These are phyloP conservation scores for Didymosphaeria variabile DNA, from an alignment of 2,329 filamentous ascomycete genomes.

Conservation along the genomic window DNA sequence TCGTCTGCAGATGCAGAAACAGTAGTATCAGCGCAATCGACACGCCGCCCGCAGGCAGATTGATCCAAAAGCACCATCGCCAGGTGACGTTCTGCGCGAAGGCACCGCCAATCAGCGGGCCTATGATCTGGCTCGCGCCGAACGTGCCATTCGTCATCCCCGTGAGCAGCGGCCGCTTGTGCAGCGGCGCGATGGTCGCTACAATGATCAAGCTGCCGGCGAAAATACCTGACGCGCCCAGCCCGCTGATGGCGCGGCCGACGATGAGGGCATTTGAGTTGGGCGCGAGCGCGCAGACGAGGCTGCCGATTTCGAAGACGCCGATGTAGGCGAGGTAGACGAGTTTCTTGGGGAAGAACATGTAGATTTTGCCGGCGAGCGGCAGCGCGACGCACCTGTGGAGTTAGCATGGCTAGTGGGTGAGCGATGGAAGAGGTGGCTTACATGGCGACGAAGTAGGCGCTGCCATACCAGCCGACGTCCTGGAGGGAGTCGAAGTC, in stretches of 20 bases:
- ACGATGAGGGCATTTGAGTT: conserved; percentile 48
- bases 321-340: conserved; percentile 26
- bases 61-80: conserved; percentile 51
- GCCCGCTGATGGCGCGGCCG: conserved; percentile 51
- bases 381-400: background rate
- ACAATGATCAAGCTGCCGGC: conserved; percentile 18
- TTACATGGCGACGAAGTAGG: conserved; percentile 23
- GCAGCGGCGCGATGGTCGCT: conserved; percentile 16
- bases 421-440: conserved; percentile 7
- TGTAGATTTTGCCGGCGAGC: conserved; percentile 24
- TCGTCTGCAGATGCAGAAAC: conserved; percentile 48
- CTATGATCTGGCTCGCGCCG: conserved; percentile 23
- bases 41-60: conserved; percentile 27
- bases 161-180: conserved; percentile 15
- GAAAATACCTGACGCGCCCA: conserved; percentile 51
- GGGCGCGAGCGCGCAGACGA: conserved; percentile 59
- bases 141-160: conserved; percentile 9
- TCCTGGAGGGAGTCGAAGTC: conserved; percentile 23
- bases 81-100: conserved; percentile 48
- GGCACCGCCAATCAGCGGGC: conserved; percentile 51
- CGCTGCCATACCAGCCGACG: conserved; percentile 25
- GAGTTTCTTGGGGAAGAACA: conserved; percentile 28
- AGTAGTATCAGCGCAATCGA: background rate
- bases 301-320: conserved; percentile 64
- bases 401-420: conserved; percentile 7